These are phyloP conservation scores for Geosmithia morbida DNA, from an alignment of 2,329 filamentous ascomycete genomes.

Conservation along the genomic window DNA sequence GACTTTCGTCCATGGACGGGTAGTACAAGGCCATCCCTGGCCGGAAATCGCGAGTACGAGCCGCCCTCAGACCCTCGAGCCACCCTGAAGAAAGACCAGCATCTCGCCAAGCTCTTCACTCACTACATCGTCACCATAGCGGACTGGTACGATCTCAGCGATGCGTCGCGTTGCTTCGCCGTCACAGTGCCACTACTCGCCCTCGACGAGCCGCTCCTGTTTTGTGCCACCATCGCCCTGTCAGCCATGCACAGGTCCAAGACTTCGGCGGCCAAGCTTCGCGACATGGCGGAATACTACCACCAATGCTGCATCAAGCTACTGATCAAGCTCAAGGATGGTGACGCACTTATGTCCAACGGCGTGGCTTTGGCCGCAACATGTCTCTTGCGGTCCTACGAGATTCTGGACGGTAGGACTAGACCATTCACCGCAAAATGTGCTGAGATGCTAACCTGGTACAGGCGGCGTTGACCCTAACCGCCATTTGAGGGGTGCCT, in stretches of 20 bases:
- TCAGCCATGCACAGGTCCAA: constrained; percentile 24
- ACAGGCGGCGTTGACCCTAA: constrained; percentile 18
- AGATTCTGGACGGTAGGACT: constrained; percentile 26
- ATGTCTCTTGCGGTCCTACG: constrained; percentile 31
- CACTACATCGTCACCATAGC: constrained; percentile 24
- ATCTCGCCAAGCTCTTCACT: constrained; percentile 19
- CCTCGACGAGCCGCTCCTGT: constrained; percentile 22
- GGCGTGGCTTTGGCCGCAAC: constrained; percentile 28
- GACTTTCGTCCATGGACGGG: not conserved
- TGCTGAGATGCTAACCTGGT: constrained; percentile 6
- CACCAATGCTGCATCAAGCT: constrained; percentile 22
- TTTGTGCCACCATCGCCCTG: constrained; percentile 28
- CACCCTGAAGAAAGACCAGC: constrained; percentile 12
- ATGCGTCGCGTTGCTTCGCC: constrained; percentile 18
- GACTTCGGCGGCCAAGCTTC: constrained; percentile 11
- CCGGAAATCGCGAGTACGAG: not conserved
- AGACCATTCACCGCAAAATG: not conserved
- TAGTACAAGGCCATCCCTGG: not conserved
- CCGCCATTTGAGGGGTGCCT: constrained; percentile 29
- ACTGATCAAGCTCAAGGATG: constrained; percentile 19
- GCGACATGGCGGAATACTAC: constrained; percentile 19
- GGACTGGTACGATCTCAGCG: constrained; percentile 32
- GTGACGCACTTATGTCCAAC: constrained; percentile 13
- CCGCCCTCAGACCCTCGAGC: constrained; percentile 9
- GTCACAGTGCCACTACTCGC: constrained; percentile 18